Percentiles rank a stretch among this genome's conserved stretches.
These are phyloP conservation scores for Coniella lustricola DNA, from an alignment of 2,329 filamentous ascomycete genomes.

Conservation along the genomic window DNA sequence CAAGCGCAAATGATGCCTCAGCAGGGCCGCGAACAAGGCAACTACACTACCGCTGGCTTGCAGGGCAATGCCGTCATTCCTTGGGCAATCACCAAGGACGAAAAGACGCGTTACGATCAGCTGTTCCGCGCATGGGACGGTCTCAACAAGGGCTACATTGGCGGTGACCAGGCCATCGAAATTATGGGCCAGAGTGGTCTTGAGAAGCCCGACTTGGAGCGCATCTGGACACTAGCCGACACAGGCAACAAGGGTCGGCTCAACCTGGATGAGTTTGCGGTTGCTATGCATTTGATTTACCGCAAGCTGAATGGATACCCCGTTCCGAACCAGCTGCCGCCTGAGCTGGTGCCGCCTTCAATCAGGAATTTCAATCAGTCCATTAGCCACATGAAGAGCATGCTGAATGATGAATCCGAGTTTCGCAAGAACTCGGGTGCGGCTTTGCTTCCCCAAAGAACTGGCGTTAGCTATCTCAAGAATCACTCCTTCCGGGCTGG, in stretches of 20 bases:
- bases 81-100: slow-evolving; percentile 97
- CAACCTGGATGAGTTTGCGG: slow-evolving; percentile 94
- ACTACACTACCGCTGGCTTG: slow-evolving; percentile 77
- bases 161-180: slow-evolving; percentile 87
- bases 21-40: slow-evolving; percentile 75
- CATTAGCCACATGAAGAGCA: slow-evolving; percentile 84
- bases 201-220: slow-evolving; percentile 81
- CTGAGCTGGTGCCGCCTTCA: slow-evolving; percentile 90
- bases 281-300: slow-evolving; percentile 99
- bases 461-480: slow-evolving; percentile 97
- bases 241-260: slow-evolving; percentile 89
- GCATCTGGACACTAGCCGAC: slow-evolving; percentile 91
- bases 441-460: slow-evolving; percentile 86
- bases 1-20: slow-evolving; percentile 98
- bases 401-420: slow-evolving; percentile 86
- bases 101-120: slow-evolving; percentile 93
- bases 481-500: slow-evolving; percentile 76
- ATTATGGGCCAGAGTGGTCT: slow-evolving; percentile 95
- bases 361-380: slow-evolving; percentile 90
- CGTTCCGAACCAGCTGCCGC: slow-evolving; percentile 75
- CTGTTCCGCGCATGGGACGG: slow-evolving; percentile 97
- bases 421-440: slow-evolving; percentile 83
- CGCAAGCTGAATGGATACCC: slow-evolving; percentile 94
- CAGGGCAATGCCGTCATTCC: slow-evolving; percentile 93
- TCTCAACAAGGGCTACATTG: slow-evolving; percentile 84